Evolutionary conservation across 305 asterid genomes (phyloP).

Genomic region (Galium porrigens): DNA sequence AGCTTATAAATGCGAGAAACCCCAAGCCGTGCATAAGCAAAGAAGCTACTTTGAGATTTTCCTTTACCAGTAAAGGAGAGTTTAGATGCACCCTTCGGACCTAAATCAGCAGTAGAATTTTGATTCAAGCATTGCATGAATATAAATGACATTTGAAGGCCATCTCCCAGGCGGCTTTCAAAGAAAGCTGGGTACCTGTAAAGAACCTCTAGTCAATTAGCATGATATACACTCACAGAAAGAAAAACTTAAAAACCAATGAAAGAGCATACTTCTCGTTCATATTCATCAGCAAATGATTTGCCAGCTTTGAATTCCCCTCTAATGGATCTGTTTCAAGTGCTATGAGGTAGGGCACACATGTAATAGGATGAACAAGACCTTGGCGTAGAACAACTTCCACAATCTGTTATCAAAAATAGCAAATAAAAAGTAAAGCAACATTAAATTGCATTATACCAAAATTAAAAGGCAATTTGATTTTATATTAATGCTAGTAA

Average conservation of each 20-base stretch:
- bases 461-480: background rate
- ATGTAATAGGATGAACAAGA: conserved; percentile 94
- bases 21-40: conserved; percentile 56
- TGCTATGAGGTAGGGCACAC: conserved; percentile 93
- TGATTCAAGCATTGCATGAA: conserved; percentile 69
- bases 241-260: conserved; percentile 12
- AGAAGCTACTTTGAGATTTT: conserved; percentile 46
- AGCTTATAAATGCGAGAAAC: conserved; percentile 95
- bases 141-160: conserved; percentile 77
- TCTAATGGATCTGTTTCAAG: conserved; percentile 94
- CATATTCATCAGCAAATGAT: conserved; percentile 91
- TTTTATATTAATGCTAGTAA: background rate
- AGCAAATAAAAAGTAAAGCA: background rate
- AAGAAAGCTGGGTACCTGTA: conserved; percentile 94
- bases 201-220: conserved; percentile 22
- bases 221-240: conserved; percentile 10
- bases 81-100: conserved; percentile 38
- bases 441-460: background rate
- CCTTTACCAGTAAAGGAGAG: conserved; percentile 38
- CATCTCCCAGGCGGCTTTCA: conserved; percentile 97
- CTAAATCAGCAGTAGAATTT: conserved; percentile 28
- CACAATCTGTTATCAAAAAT: conserved; percentile 47
- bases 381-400: conserved; percentile 98
- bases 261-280: conserved; percentile 63
- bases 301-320: conserved; percentile 69